Evolutionary conservation across 345 rosid species (phyloP).

Genomic region (Psidium guajava): DNA sequence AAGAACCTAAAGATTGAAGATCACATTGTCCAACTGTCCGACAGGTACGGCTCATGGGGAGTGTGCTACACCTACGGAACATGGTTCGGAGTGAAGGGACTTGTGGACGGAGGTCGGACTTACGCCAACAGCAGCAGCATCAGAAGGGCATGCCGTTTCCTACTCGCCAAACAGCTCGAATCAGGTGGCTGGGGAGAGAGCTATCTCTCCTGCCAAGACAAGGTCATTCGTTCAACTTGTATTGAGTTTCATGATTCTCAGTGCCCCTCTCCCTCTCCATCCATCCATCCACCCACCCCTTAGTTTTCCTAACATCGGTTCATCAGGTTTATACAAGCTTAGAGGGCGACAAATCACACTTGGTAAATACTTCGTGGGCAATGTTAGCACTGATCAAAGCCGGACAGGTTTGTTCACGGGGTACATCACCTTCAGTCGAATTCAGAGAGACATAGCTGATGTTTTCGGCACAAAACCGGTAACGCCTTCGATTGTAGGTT

Average conservation of each 20-base stretch:
- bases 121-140: conserved; percentile 21
- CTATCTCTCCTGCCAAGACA: conserved; percentile 47
- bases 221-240: conserved; percentile 12
- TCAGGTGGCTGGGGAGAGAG: conserved; percentile 80
- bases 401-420: conserved; percentile 35
- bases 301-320: background rate
- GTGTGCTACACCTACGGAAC: conserved; percentile 73
- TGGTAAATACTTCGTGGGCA: conserved; percentile 74
- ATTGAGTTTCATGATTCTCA: background rate
- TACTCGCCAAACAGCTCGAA: conserved; percentile 40
- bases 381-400: conserved; percentile 52
- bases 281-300: background rate
- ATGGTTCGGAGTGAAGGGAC: conserved; percentile 64
- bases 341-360: conserved; percentile 30
- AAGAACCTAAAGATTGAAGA: background rate
- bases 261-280: background rate
- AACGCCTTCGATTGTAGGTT: conserved; percentile 5
- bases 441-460: background rate
- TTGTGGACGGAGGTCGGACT: conserved; percentile 32
- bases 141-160: conserved; percentile 43
- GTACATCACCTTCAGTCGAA: background rate
- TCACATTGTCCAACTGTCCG: background rate
- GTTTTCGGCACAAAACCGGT: background rate
- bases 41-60: conserved; percentile 80
- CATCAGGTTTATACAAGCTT: conserved; percentile 37